phyloP scores from a whole-genome alignment of 2,329 filamentous ascomycete genomes.

The Epichloe coenophiala region DNA sequence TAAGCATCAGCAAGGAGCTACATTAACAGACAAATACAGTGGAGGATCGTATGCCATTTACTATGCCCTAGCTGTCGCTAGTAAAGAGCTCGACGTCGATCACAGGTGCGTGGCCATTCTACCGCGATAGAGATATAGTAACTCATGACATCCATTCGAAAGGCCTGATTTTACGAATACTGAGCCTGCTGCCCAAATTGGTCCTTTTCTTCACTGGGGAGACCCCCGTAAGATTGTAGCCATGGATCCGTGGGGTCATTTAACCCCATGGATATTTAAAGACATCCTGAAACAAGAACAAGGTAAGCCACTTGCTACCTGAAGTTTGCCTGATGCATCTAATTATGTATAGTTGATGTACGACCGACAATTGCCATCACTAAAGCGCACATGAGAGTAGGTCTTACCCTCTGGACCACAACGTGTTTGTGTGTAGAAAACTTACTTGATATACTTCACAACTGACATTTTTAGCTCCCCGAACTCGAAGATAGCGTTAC shows the following conservation, averaged over 20 bases:
- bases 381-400: too few species aligned
- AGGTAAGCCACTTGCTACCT: conserved; percentile 22
- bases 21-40: conserved; percentile 10
- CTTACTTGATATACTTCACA: too few species aligned
- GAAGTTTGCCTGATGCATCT: conserved; percentile 2
- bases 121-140: conserved; percentile 5
- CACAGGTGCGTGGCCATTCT: conserved; percentile 39
- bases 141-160: not conserved
- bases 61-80: conserved; percentile 83
- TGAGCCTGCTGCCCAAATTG: conserved; percentile 80
- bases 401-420: too few species aligned
- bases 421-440: too few species aligned
- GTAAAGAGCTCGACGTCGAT: conserved; percentile 71
- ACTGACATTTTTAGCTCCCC: too few species aligned
- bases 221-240: conserved; percentile 89
- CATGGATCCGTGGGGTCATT: conserved; percentile 89
- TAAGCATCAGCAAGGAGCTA: not conserved
- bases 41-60: conserved; percentile 95
- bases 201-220: conserved; percentile 79
- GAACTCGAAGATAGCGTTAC: too few species aligned
- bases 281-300: conserved; percentile 66
- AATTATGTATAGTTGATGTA: conserved; percentile 44
- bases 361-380: too few species aligned
- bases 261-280: conserved; percentile 72
- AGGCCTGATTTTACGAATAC: conserved; percentile 59